A percentile compares a stretch with the other conserved stretches of the same genome.
phyloP scores from a whole-genome alignment of 2,329 filamentous ascomycete genomes.

The Cladophialophora immunda region DNA sequence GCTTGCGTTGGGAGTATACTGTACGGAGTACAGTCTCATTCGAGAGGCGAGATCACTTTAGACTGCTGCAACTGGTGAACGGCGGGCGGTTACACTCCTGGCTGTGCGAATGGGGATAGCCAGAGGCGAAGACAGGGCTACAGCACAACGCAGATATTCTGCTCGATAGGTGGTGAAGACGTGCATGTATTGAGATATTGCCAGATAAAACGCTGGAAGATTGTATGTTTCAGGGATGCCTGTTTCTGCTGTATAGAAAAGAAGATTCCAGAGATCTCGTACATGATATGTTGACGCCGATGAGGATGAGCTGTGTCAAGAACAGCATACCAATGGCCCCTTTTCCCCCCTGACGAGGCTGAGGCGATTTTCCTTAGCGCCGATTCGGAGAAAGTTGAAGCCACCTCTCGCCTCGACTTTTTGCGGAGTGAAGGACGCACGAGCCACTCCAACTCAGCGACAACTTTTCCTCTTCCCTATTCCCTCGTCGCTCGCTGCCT shows the following conservation, averaged over 20 bases:
- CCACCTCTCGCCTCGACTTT: conserved; percentile 9
- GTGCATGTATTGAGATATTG: neutral
- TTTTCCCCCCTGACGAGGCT: conserved; percentile 2
- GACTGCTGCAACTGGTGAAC: too few species aligned
- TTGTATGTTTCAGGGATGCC: neutral
- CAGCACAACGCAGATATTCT: too few species aligned
- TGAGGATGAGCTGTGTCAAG: neutral
- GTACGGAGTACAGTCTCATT: too few species aligned
- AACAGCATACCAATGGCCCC: neutral
- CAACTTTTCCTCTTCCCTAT: neutral
- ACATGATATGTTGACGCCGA: neutral
- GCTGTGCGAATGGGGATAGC: too few species aligned
- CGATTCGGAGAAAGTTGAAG: conserved; percentile 6
- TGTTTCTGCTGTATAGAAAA: neutral
- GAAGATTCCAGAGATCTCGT: neutral
- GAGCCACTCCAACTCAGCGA: neutral
- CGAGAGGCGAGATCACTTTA: too few species aligned
- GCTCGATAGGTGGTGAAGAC: too few species aligned
- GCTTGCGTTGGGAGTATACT: too few species aligned
- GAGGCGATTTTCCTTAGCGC: neutral
- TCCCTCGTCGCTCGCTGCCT: neutral
- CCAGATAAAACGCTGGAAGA: neutral
- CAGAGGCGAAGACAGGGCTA: too few species aligned
- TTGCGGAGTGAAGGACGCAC: neutral
- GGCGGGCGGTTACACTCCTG: too few species aligned